Evolutionary conservation across 495 filamentous ascomycete genomes (phyloP).

Genomic region (Aspergillus incahuasiensis): DNA sequence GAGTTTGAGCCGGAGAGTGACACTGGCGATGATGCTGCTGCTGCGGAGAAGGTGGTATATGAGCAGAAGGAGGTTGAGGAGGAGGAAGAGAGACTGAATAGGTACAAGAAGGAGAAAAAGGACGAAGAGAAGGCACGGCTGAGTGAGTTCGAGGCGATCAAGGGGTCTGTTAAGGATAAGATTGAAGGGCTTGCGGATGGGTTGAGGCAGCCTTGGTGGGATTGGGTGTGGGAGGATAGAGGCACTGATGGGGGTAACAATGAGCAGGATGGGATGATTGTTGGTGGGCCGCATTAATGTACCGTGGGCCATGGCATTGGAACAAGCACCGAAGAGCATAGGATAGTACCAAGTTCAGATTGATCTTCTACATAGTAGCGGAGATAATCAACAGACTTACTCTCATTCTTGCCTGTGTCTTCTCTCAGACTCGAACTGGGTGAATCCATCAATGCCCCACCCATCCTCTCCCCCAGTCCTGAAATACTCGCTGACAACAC

Average conservation of each 20-base stretch:
- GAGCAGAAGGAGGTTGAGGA: constrained; percentile 15
- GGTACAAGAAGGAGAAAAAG: constrained; percentile 11
- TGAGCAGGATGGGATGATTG: constrained; percentile 7
- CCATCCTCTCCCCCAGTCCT: constrained; percentile 54
- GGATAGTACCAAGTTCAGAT: background rate
- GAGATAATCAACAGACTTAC: background rate
- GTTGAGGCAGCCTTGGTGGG: constrained; percentile 23
- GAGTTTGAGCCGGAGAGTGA: constrained; percentile 4
- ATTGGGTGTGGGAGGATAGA: constrained; percentile 26
- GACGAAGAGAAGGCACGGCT: constrained; percentile 12
- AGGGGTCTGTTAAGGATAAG: constrained; percentile 5
- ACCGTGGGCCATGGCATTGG: background rate
- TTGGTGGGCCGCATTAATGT: background rate
- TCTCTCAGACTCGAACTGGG: constrained; percentile 40
- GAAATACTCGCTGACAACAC: constrained; percentile 65
- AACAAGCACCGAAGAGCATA: background rate
- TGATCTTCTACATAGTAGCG: constrained; percentile 3
- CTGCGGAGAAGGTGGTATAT: background rate
- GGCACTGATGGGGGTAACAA: constrained; percentile 7
- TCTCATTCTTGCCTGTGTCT: constrained; percentile 19
- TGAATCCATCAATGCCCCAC: constrained; percentile 49
- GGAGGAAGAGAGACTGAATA: constrained; percentile 11
- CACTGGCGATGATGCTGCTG: background rate
- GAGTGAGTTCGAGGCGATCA: constrained; percentile 9
- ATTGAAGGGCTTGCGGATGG: constrained; percentile 15